Base-by-base conservation (phyloP, 169 alveolate species). In the Eimeria acervulina region DNA sequence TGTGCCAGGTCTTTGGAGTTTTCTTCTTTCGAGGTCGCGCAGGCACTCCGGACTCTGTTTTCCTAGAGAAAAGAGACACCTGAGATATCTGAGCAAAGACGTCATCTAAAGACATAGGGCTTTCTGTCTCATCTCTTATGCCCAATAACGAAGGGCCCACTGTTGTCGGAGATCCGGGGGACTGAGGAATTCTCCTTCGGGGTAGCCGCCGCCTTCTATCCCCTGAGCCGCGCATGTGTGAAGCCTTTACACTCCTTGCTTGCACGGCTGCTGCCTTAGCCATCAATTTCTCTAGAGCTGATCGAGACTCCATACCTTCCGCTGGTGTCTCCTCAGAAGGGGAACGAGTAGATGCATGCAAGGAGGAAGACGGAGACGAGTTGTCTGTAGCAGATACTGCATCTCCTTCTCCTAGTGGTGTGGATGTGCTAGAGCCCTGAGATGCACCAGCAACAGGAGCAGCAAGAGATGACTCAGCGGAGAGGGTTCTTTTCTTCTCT, bases 21-120 rank as follows among this genome's bases (percentile, higher is more conserved):
- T 95, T 97, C 98, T 52, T 96, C 80, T 96, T 97, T 97, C 96
- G 96, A 96, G 44, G 98, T 98, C 47, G 97, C 94, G 26, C 97
- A 97, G 76, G 96, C 55, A 68, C 96, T 96, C 44, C 95, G 98
- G 80, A 98, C 68, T 26, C 98, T 98, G 83, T 95, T 96, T 95
- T 97, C 96, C 33, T 97, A 97, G 68, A 97, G 87, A 47, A 97
- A 97, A 44, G 96, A 97, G 70, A 97, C 95, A 68, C 96, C 97
- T 88, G 95, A 88, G 84, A 31, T 31, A 33, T 40, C n/a, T 38
- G 52, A 33, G 10, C 21, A 17, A 40, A 74, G 0, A 40, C 52
- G 84, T 38, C 59, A 28, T 33, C 84, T 7, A 40, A n/a, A 52
- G 52, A 8, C 52, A 38, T 31, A 10, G 84, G 52, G 47, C 8